Conservation (phyloP, 768 basidiomycete genomes). For the Pleurotus citrinopileatus region DNA sequence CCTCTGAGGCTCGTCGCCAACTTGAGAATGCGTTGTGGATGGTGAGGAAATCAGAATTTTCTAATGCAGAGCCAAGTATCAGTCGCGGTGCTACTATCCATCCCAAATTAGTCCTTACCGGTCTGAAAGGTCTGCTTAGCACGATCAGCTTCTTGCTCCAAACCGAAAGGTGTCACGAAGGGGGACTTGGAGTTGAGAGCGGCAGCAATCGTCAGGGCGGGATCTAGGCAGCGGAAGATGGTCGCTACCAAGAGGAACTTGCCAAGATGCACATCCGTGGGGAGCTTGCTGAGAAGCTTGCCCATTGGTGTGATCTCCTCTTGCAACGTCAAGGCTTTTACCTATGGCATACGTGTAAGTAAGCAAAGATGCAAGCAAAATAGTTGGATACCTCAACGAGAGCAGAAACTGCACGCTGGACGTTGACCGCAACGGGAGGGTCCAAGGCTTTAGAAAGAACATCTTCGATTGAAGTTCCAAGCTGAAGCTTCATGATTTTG, state of each 20-base stretch:
- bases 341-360: conserved; percentile 37
- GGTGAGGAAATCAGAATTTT: conserved; percentile 93
- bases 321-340: conserved; percentile 75
- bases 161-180: conserved; percentile 85
- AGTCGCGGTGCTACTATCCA: not conserved
- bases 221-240: conserved; percentile 87
- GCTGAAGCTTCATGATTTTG: conserved; percentile 89
- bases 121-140: conserved; percentile 78
- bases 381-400: conserved; percentile 72
- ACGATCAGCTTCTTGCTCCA: conserved; percentile 81
- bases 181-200: conserved; percentile 91
- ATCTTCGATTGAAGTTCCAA: conserved; percentile 86
- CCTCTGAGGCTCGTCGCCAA: conserved; percentile 78
- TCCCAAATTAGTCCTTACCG: conserved; percentile 40
- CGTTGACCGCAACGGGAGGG: conserved; percentile 81
- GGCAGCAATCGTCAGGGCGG: conserved; percentile 95
- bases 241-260: conserved; percentile 88
- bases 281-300: conserved; percentile 82
- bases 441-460: conserved; percentile 86
- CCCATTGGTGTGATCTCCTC: conserved; percentile 98
- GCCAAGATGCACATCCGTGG: conserved; percentile 93
- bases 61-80: conserved; percentile 40
- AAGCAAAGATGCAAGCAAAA: not conserved
- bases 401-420: conserved; percentile 85
- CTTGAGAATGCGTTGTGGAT: conserved; percentile 86